These are phyloP conservation scores for Gonium pectorale DNA, from an alignment of 139 green algal genomes.

Conservation along the genomic window DNA sequence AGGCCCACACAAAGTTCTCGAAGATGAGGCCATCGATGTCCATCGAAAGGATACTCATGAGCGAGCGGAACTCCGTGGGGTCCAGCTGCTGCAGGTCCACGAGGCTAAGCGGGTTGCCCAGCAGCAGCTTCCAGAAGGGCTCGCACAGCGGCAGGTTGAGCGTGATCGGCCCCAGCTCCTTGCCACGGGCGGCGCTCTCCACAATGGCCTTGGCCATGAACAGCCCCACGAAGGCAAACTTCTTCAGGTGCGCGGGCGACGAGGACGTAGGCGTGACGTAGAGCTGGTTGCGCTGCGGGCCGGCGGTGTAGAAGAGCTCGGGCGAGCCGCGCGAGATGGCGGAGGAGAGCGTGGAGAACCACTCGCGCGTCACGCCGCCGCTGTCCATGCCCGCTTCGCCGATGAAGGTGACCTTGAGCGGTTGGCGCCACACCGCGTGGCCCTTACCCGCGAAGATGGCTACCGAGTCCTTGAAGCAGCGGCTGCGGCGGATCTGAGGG, in stretches of 20 bases:
- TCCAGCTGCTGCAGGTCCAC: slow-evolving; percentile 71
- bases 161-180: slow-evolving; percentile 72
- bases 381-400: slow-evolving; percentile 74
- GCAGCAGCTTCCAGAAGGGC: slow-evolving; percentile 77
- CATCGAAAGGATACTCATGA: slow-evolving; percentile 73
- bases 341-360: slow-evolving; percentile 69
- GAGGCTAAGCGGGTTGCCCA: slow-evolving; percentile 67
- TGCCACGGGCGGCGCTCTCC: slow-evolving; percentile 64
- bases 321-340: slow-evolving; percentile 63
- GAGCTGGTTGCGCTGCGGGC: slow-evolving; percentile 63
- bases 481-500: slow-evolving; percentile 43
- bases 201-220: slow-evolving; percentile 78
- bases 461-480: slow-evolving; percentile 47
- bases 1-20: slow-evolving; percentile 70
- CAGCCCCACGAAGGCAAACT: slow-evolving; percentile 71
- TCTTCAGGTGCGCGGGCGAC: slow-evolving; percentile 66
- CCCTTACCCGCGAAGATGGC: slow-evolving; percentile 48
- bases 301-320: slow-evolving; percentile 70
- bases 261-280: slow-evolving; percentile 71
- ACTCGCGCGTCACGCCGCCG: slow-evolving; percentile 72
- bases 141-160: slow-evolving; percentile 74
- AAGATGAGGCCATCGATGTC: slow-evolving; percentile 77
- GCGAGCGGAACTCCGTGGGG: slow-evolving; percentile 62
- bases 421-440: slow-evolving; percentile 62
- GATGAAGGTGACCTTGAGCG: slow-evolving; percentile 68